Conservation (phyloP, 371 early-diverging fungal genomes). For the Mucor piriformis region DNA sequence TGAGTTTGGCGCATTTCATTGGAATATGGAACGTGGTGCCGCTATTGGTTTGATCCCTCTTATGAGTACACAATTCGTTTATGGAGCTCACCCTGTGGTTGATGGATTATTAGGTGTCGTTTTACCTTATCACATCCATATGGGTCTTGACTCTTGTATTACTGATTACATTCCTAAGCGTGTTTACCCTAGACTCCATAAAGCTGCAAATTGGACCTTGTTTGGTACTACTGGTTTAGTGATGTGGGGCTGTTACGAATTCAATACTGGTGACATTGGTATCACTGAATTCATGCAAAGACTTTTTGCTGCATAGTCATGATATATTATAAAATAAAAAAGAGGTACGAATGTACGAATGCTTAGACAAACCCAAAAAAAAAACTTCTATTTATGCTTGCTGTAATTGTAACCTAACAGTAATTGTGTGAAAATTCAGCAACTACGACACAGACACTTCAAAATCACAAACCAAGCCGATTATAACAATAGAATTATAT, state of each 20-base stretch:
- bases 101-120: conserved; percentile 89
- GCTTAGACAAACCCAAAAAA: too few relatives aligned
- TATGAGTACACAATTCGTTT: conserved; percentile 70
- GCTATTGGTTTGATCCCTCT: conserved; percentile 80
- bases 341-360: not conserved
- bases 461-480: too few relatives aligned
- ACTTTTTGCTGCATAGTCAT: conserved; percentile 72
- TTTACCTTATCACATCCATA: conserved; percentile 86
- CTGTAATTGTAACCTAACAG: too few relatives aligned
- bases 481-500: too few relatives aligned
- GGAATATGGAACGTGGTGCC: conserved; percentile 75
- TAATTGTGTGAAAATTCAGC: too few relatives aligned
- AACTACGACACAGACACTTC: too few relatives aligned
- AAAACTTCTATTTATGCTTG: too few relatives aligned
- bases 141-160: conserved; percentile 73
- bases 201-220: conserved; percentile 63
- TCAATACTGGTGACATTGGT: conserved; percentile 96
- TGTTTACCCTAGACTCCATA: conserved; percentile 65
- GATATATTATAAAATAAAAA: not conserved
- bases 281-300: conserved; percentile 83
- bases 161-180: conserved; percentile 86
- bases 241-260: conserved; percentile 89
- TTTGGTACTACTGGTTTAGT: conserved; percentile 68
- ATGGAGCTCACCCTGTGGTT: conserved; percentile 82
- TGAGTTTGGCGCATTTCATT: conserved; percentile 40